Conservation (phyloP, 768 basidiomycete species). For the Amanita phalloides region DNA sequence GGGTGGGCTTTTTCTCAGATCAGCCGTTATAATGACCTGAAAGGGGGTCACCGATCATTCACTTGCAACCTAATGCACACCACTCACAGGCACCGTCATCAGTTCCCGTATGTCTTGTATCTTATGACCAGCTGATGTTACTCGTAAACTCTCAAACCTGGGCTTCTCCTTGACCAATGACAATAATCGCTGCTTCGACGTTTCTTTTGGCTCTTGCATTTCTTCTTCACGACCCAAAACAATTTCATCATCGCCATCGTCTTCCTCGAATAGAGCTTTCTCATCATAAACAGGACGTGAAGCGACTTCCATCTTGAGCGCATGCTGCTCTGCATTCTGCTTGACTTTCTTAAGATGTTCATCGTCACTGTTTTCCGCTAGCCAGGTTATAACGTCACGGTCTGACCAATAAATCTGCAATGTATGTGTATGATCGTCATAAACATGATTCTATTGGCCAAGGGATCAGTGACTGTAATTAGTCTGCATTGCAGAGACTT, state of each 20-base stretch:
- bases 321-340: conserved; percentile 84
- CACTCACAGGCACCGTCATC: conserved; percentile 83
- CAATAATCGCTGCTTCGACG: conserved; percentile 66
- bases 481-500: conserved; percentile 16
- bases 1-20: conserved; percentile 91
- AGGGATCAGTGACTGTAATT: conserved; percentile 10
- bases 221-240: conserved; percentile 53
- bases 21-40: conserved; percentile 90
- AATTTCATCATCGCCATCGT: conserved; percentile 76
- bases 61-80: not conserved
- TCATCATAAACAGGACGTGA: conserved; percentile 83
- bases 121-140: conserved; percentile 70
- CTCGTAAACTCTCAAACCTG: conserved; percentile 74
- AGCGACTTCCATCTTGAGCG: conserved; percentile 83
- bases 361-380: conserved; percentile 93
- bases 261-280: conserved; percentile 81
- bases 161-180: conserved; percentile 71
- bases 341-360: conserved; percentile 93
- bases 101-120: conserved; percentile 93
- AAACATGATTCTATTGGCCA: conserved; percentile 71
- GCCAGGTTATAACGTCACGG: conserved; percentile 88
- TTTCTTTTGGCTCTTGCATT: conserved; percentile 31
- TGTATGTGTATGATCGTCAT: conserved; percentile 88
- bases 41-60: conserved; percentile 5
- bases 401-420: conserved; percentile 95